phyloP scores from a whole-genome alignment of 1,284 basidiomycete genomes.

The Meira nashicola region DNA sequence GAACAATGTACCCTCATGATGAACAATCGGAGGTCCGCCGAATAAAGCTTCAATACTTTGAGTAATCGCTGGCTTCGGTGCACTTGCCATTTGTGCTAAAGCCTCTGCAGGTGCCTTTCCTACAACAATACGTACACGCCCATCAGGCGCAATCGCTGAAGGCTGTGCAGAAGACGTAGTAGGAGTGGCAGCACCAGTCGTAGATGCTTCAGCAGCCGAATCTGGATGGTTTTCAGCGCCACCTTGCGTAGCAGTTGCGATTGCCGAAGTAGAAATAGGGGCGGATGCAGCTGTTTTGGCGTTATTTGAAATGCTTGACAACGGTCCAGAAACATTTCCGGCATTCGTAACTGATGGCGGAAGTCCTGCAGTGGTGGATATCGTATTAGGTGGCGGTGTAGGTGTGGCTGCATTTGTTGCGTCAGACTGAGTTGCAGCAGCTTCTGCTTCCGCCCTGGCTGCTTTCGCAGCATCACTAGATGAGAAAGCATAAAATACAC shows the following conservation, averaged over 20 bases:
- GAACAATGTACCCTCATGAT: slow-evolving; percentile 77
- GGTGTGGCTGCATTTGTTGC: neutral
- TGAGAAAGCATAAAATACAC: slow-evolving; percentile 47
- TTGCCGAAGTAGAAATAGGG: neutral
- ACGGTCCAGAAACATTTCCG: neutral
- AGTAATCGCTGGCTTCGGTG: slow-evolving; percentile 18
- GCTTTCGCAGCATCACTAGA: slow-evolving; percentile 23
- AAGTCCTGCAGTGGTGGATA: neutral
- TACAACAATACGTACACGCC: slow-evolving; percentile 61
- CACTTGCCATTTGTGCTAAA: slow-evolving; percentile 21
- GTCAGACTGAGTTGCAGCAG: neutral
- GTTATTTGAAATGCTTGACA: neutral
- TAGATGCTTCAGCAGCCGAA: neutral
- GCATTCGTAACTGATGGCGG: neutral
- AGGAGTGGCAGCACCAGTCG: neutral
- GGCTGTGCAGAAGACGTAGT: slow-evolving; percentile 10
- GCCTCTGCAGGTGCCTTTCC: slow-evolving; percentile 60
- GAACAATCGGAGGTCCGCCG: slow-evolving; percentile 67
- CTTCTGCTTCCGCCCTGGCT: slow-evolving; percentile 10
- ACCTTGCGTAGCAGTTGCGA: slow-evolving; percentile 13
- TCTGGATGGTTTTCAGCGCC: neutral
- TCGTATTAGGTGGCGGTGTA: neutral
- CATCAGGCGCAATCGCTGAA: slow-evolving; percentile 7
- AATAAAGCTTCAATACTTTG: slow-evolving; percentile 51
- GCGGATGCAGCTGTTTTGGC: neutral